Conservation (phyloP, 2,329 filamentous ascomycete genomes). For the Reticulascus tulasneorum region DNA sequence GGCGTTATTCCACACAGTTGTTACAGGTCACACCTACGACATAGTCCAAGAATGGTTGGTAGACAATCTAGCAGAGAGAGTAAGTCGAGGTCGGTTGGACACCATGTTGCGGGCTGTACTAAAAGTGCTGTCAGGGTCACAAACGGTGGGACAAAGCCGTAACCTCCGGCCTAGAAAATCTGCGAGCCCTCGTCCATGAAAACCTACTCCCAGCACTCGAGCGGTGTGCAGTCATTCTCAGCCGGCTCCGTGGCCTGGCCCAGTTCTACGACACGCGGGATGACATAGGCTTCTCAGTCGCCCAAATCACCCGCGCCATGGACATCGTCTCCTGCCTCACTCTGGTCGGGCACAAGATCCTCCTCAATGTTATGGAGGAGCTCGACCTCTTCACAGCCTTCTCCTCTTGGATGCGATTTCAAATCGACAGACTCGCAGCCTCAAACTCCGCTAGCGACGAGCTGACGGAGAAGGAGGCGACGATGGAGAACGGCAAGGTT, state of each 20-base stretch:
- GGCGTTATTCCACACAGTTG: slow-evolving; percentile 77
- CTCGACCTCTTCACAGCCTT: slow-evolving; percentile 74
- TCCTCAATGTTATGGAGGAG: slow-evolving; percentile 70
- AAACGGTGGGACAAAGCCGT: slow-evolving; percentile 95
- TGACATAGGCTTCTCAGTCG: slow-evolving; percentile 61
- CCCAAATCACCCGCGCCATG: slow-evolving; percentile 60
- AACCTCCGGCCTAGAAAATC: slow-evolving; percentile 68
- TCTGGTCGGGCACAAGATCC: slow-evolving; percentile 68
- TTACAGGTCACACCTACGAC: slow-evolving; percentile 75
- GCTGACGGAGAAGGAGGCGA: slow-evolving; percentile 70
- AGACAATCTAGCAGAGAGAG: slow-evolving; percentile 75
- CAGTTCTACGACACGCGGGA: slow-evolving; percentile 68
- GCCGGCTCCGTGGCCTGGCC: slow-evolving; percentile 77
- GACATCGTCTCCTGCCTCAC: slow-evolving; percentile 73
- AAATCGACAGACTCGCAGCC: slow-evolving; percentile 73
- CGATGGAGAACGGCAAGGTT: slow-evolving; percentile 68
- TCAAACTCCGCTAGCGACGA: slow-evolving; percentile 62
- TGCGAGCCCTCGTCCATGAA: slow-evolving; percentile 77
- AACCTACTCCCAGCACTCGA: slow-evolving; percentile 87
- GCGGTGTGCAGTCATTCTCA: slow-evolving; percentile 74
- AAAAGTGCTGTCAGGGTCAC: slow-evolving; percentile 58
- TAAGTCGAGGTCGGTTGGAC: too few relatives aligned
- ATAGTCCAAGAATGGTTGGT: slow-evolving; percentile 83
- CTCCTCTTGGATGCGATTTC: slow-evolving; percentile 76
- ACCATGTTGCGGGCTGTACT: slow-evolving; percentile 11